Conservation (phyloP, 345 rosid genomes). For the Melaleuca alternifolia region DNA sequence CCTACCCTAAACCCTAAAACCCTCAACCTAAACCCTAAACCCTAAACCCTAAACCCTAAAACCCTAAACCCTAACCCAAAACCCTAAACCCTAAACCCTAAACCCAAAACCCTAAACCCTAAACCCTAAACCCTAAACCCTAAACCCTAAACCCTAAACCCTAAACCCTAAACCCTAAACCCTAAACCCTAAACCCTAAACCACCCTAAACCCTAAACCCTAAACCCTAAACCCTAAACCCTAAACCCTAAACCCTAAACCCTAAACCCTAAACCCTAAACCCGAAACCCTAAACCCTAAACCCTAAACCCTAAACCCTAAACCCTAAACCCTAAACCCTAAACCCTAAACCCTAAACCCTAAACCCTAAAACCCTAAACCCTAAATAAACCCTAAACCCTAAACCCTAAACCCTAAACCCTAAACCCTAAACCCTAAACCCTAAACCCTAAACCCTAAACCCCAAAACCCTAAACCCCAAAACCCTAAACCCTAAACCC, state of each 20-base stretch:
- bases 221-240: conserved; percentile 10
- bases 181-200: conserved; percentile 14
- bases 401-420: conserved; percentile 9
- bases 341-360: conserved; percentile 6
- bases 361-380: conserved; percentile 9
- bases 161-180: conserved; percentile 14
- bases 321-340: conserved; percentile 4
- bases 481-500: conserved; percentile 10
- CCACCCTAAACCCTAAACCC: too few species aligned
- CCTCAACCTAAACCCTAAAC: conserved; percentile 6
- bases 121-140: too few species aligned
- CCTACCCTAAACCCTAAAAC: conserved; percentile 16
- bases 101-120: conserved; percentile 9
- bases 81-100: conserved; percentile 11
- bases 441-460: conserved; percentile 9
- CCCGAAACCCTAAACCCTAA: conserved; percentile 16
- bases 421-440: conserved; percentile 8
- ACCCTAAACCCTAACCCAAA: conserved; percentile 12
- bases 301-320: conserved; percentile 7
- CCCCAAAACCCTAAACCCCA: conserved; percentile 4
- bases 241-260: conserved; percentile 14
- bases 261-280: conserved; percentile 12
- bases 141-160: too few species aligned
- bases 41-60: conserved; percentile 17
- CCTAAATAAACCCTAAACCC: conserved; percentile 6